Conservation (phyloP, 73 alveolate genomes). For the Paramecium sonneborni region DNA sequence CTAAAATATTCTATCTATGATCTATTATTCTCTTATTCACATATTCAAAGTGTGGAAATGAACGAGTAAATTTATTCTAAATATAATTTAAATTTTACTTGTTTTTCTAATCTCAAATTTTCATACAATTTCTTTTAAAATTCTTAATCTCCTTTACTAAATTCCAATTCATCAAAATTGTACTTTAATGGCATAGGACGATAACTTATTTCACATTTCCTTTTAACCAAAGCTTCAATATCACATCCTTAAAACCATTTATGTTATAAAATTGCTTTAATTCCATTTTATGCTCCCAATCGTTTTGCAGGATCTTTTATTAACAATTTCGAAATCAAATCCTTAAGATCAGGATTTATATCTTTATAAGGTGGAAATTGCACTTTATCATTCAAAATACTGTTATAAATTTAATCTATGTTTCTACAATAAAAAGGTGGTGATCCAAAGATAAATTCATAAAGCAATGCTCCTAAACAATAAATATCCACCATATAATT, state of each 20-base stretch:
- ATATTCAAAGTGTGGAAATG: constrained; percentile 5
- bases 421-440: constrained; percentile 83
- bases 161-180: constrained; percentile 51
- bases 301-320: constrained; percentile 82
- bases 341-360: constrained; percentile 54
- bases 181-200: constrained; percentile 24
- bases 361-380: constrained; percentile 51
- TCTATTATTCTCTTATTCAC: not conserved
- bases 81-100: not conserved
- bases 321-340: constrained; percentile 75
- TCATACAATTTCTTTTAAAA: not conserved
- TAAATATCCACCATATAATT: constrained; percentile 81
- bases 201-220: not conserved
- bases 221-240: constrained; percentile 67
- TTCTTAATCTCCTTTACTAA: constrained; percentile 44
- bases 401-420: constrained; percentile 74
- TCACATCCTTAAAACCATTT: constrained; percentile 86
- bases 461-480: constrained; percentile 83
- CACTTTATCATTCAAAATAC: constrained; percentile 65
- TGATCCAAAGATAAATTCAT: constrained; percentile 89
- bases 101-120: not conserved
- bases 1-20: not conserved
- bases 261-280: constrained; percentile 82
- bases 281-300: constrained; percentile 68
- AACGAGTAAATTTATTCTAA: constrained; percentile 6